Evolutionary conservation across 1,284 basidiomycete species (phyloP).

Genomic region (Malassezia furfur): DNA sequence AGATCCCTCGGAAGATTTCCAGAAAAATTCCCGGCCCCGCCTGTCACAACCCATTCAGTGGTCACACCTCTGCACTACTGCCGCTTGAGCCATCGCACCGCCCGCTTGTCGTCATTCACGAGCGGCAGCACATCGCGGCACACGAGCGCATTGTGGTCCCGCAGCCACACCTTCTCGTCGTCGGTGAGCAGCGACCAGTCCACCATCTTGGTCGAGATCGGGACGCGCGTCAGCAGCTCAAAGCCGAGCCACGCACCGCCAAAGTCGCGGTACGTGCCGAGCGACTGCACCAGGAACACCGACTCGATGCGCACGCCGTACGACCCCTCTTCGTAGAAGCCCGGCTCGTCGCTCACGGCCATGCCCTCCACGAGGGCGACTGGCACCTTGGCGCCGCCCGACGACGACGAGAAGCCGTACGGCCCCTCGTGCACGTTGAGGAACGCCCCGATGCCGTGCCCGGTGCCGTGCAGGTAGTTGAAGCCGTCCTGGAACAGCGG

Average conservation of each 20-base stretch:
- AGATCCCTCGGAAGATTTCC: no score
- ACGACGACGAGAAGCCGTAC: conserved; percentile 33
- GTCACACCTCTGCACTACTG: no score
- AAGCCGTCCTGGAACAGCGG: conserved; percentile 39
- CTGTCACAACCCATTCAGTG: no score
- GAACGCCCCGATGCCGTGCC: conserved; percentile 40
- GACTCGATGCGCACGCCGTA: conserved; percentile 44
- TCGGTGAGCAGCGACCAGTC: conserved; percentile 35
- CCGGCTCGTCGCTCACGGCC: conserved; percentile 40
- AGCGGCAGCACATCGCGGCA: conserved; percentile 31
- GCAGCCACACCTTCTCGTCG: conserved; percentile 44
- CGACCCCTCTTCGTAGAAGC: conserved; percentile 39
- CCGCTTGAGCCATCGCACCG: conserved; percentile 29
- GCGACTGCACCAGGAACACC: conserved; percentile 26
- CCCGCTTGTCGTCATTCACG: conserved; percentile 33
- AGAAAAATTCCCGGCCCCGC: no score
- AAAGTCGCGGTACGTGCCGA: conserved; percentile 31
- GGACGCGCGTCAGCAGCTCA: conserved; percentile 48
- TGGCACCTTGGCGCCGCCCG: conserved; percentile 25
- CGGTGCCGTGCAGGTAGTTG: conserved; percentile 38
- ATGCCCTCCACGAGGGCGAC: conserved; percentile 29
- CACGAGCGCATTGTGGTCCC: conserved; percentile 44
- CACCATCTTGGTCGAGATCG: conserved; percentile 39
- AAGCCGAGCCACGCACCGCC: conserved; percentile 46
- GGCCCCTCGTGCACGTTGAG: conserved; percentile 41